Base-by-base conservation (phyloP, 352 stramenopile genomes). In the Lagenidium giganteum region DNA sequence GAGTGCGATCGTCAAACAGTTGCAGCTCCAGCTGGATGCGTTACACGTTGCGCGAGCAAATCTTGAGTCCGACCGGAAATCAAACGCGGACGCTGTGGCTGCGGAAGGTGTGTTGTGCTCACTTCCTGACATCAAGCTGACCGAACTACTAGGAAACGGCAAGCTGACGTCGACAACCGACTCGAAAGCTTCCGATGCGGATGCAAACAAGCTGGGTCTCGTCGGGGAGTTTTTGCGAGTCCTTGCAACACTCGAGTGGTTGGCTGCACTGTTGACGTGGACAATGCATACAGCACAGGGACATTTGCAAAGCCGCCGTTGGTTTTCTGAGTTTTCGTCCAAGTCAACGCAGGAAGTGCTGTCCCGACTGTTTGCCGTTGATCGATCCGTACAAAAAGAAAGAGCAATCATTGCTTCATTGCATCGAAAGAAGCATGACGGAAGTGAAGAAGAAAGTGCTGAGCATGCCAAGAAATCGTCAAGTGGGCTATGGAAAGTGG, bases 161-260 rank as follows among this genome's bases (percentile, higher is more conserved):
- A 40, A 40, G 18, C n/a, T 11, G 23, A 38, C 27, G 4, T 11
- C 20, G 20, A 39, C 5, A 4, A 37, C 20, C 5, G 35, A 32
- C 4, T 49, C 16, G 42, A 17, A 30, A n/a, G 22, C 25, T 22
- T 5, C 29, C 8, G 40, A 33, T 9, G 14, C 21, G 21, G 45
- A 47, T 32, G 32, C 49, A 24, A 54, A 58, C 6, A 78, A 77
- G 36, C 46, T 91, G 5, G 60, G 60, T 42, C 41, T 59, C 14
- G 63, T 72, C 16, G 69, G 72, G 2, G 70, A 84, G 27, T 89
- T 89, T 58, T 51, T 94, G 26, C 79, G 75, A 5, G 50, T 75
- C 6, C 34, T 94, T 0, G 65, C 77, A 20, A 74, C 72, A 17
- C 47, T 91, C 8, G 80, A 95, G 58, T 95, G 83, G 83, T 70